A percentile compares a stretch with the other conserved stretches of the same genome.
Evolutionary conservation across 768 basidiomycete genomes (phyloP).

Genomic region (Boletus sp.): DNA sequence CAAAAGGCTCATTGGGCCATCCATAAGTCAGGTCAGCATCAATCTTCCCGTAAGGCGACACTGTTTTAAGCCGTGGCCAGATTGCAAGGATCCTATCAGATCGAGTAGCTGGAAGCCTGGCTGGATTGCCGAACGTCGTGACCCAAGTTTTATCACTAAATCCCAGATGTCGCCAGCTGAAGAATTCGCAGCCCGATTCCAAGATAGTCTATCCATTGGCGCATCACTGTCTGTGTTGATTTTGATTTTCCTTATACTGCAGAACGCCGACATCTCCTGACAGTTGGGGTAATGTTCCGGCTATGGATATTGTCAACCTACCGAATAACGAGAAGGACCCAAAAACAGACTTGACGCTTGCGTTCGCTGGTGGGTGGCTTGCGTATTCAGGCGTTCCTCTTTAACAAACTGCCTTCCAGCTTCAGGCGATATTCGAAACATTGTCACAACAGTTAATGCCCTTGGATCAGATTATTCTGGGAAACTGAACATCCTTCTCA

Average conservation of each 20-base stretch:
- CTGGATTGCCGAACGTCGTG: conserved; percentile 23
- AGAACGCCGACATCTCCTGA: background rate
- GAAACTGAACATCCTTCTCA: conserved; percentile 38
- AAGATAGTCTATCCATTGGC: conserved; percentile 30
- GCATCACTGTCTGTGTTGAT: conserved; percentile 20
- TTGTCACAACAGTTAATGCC: conserved; percentile 42
- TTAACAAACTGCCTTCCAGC: conserved; percentile 28
- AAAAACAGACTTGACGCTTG: conserved; percentile 22
- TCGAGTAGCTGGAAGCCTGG: conserved; percentile 20
- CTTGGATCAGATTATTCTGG: conserved; percentile 44
- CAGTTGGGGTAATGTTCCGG: conserved; percentile 38
- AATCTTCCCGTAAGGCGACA: background rate
- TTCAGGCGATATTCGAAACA: conserved; percentile 49
- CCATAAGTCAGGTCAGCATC: conserved; percentile 37
- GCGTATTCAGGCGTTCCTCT: background rate
- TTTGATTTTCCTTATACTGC: background rate
- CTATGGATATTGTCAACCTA: conserved; percentile 32
- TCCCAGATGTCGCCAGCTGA: conserved; percentile 4
- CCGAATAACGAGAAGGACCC: conserved; percentile 21
- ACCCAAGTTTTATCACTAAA: conserved; percentile 17
- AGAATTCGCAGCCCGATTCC: conserved; percentile 10
- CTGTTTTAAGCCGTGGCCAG: conserved; percentile 1
- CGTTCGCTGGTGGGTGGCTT: conserved; percentile 22
- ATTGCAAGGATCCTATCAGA: conserved; percentile 25
- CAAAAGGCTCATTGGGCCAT: conserved; percentile 40